These are phyloP conservation scores for Acanthamoeba rhysodes DNA, from an alignment of 208 protist genomes.

Conservation along the genomic window DNA sequence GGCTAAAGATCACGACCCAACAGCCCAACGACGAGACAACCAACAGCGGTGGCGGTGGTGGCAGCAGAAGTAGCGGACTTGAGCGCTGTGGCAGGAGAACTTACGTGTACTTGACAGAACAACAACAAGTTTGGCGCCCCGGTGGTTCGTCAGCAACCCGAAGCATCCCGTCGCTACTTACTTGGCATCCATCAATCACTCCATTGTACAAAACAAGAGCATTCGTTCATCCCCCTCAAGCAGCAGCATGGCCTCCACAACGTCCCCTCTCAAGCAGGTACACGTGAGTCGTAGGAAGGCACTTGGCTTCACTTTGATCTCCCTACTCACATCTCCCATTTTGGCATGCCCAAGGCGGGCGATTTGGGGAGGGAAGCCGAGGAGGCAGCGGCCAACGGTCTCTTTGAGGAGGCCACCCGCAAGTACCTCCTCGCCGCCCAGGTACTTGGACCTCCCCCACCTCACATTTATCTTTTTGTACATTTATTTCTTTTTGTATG, in stretches of 20 bases:
- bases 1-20: too few species aligned
- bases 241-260: neutral
- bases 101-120: too few species aligned
- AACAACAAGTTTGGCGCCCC: too few species aligned
- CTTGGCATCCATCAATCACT: too few species aligned
- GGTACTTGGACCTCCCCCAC: neutral
- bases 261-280: conserved; percentile 5
- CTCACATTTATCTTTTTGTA: neutral
- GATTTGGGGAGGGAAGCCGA: conserved; percentile 7
- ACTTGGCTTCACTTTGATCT: neutral
- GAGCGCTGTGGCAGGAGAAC: too few species aligned
- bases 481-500: neutral
- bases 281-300: neutral
- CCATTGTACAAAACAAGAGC: neutral
- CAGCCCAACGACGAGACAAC: too few species aligned
- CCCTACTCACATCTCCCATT: neutral
- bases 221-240: neutral
- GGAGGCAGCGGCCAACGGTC: neutral
- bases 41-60: too few species aligned
- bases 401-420: conserved; percentile 21
- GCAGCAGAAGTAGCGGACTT: too few species aligned
- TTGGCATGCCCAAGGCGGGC: neutral
- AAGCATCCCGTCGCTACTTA: too few species aligned
- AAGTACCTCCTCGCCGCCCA: conserved; percentile 43
- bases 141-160: too few species aligned